A percentile compares a stretch with the other conserved stretches of the same genome.
phyloP scores from a whole-genome alignment of 2,329 filamentous ascomycete genomes.

The Pleomassaria siparia region DNA sequence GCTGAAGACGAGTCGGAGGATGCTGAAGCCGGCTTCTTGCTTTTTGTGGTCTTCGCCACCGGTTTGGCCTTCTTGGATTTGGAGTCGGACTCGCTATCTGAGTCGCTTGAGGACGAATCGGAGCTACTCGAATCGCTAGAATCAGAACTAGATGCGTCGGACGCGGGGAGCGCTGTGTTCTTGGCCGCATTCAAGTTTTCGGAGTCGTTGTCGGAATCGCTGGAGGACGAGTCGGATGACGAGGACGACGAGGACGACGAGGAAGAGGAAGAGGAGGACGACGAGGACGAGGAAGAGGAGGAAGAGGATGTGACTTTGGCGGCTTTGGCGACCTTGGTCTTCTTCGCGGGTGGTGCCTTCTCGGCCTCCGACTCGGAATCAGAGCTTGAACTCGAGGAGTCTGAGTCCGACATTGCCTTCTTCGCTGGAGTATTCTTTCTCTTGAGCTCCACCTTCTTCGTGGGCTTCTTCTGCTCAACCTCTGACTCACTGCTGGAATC shows the following conservation, averaged over 20 bases:
- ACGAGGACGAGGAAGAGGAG: constrained; percentile 6
- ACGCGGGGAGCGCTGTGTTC: constrained; percentile 31
- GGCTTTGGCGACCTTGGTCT: constrained; percentile 18
- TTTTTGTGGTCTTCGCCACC: not conserved
- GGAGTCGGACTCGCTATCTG: constrained; percentile 14
- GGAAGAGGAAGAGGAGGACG: constrained; percentile 14
- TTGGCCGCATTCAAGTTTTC: constrained; percentile 22
- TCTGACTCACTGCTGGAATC: constrained; percentile 14
- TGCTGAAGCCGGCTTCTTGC: not conserved
- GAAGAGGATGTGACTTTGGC: constrained; percentile 20
- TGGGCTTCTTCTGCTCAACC: constrained; percentile 6
- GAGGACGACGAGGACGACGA: constrained; percentile 8
- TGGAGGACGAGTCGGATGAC: constrained; percentile 13
- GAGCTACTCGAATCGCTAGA: constrained; percentile 33
- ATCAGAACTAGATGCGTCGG: too few relatives aligned
- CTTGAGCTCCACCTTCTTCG: constrained; percentile 3
- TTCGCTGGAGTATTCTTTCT: constrained; percentile 1
- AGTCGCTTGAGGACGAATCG: constrained; percentile 24
- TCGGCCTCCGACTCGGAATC: constrained; percentile 46
- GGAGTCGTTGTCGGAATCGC: constrained; percentile 25
- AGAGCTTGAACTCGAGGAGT: constrained; percentile 24
- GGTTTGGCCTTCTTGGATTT: not conserved
- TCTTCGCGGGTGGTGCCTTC: constrained; percentile 21
- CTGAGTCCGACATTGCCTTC: constrained; percentile 20
- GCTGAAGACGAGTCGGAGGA: constrained; percentile 29